Conservation (phyloP, 306 rosid genomes). For the Casuarina equisetifolia region DNA sequence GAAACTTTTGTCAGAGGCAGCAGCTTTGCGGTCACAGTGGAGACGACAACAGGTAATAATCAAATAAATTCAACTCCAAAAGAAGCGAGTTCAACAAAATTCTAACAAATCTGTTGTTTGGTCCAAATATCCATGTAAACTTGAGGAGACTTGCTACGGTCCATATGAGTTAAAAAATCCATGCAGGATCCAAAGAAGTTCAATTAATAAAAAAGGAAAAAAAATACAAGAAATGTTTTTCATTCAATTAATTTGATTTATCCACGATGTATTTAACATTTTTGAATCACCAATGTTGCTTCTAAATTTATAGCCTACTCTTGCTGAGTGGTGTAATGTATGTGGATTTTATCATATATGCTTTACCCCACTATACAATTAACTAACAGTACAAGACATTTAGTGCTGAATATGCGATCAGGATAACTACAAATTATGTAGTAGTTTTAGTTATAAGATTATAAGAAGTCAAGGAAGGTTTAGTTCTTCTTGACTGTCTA, state of each 20-base stretch:
- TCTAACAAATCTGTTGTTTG: not conserved
- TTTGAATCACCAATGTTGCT: not conserved
- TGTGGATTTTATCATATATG: not conserved
- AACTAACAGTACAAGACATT: not conserved
- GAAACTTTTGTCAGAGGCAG: constrained; percentile 86
- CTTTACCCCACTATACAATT: not conserved
- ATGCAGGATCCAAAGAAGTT: not conserved
- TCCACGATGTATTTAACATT: not conserved
- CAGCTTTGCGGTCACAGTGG: constrained; percentile 78
- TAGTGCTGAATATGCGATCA: not conserved
- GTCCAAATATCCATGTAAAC: not conserved
- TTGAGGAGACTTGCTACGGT: not conserved
- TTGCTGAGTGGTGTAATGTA: not conserved
- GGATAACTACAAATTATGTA: not conserved
- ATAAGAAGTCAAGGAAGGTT: no score
- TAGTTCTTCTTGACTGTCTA: no score
- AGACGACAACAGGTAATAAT: constrained; percentile 67
- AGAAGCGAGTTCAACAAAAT: not conserved
- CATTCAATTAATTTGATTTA: not conserved
- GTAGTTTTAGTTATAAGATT: not conserved
- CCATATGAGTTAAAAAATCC: not conserved
- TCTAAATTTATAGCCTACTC: not conserved
- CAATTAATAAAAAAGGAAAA: not conserved
- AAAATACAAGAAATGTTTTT: not conserved
- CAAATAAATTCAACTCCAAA: not conserved